A percentile compares a stretch with the other conserved stretches of the same genome.
phyloP scores from a whole-genome alignment of 352 stramenopile genomes.

The Blastocystis sp. region DNA sequence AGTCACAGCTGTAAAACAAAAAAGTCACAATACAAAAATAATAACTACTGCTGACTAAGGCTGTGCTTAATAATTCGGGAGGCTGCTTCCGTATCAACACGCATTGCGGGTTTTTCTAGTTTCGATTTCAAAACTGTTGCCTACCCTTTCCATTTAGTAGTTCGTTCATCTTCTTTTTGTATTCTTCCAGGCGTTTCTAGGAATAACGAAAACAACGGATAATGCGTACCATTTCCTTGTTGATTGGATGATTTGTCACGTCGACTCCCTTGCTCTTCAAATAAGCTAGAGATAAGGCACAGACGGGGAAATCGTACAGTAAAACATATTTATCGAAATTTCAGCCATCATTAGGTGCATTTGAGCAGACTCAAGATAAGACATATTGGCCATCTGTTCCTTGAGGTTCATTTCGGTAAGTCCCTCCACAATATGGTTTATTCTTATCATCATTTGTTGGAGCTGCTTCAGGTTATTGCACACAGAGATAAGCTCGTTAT shows the following conservation, averaged over 20 bases:
- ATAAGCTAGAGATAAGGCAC: slow-evolving; percentile 10
- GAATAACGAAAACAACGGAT: not conserved
- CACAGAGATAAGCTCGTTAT: slow-evolving; percentile 56
- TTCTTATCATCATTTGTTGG: slow-evolving; percentile 26
- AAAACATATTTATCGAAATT: slow-evolving; percentile 58
- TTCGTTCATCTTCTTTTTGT: slow-evolving; percentile 51
- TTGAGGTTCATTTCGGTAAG: slow-evolving; percentile 40
- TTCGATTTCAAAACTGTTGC: not conserved
- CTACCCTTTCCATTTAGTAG: slow-evolving; percentile 22
- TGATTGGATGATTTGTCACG: slow-evolving; percentile 31
- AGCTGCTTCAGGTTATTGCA: slow-evolving; percentile 57
- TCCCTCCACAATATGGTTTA: slow-evolving; percentile 12
- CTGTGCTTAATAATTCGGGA: slow-evolving; percentile 43
- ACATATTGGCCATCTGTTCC: slow-evolving; percentile 55
- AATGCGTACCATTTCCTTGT: slow-evolving; percentile 24
- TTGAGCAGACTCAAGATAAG: slow-evolving; percentile 31
- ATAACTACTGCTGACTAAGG: slow-evolving; percentile 13
- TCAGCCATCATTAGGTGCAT: slow-evolving; percentile 57
- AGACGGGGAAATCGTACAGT: not conserved
- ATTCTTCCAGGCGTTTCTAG: slow-evolving; percentile 39
- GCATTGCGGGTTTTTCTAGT: slow-evolving; percentile 26
- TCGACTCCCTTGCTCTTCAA: slow-evolving; percentile 46
- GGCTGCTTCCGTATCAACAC: slow-evolving; percentile 44
- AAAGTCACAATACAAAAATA: not conserved
- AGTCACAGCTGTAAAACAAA: not conserved